These are phyloP conservation scores for Bretziella fagacearum DNA, from an alignment of 2,329 filamentous ascomycete species.

Conservation along the genomic window DNA sequence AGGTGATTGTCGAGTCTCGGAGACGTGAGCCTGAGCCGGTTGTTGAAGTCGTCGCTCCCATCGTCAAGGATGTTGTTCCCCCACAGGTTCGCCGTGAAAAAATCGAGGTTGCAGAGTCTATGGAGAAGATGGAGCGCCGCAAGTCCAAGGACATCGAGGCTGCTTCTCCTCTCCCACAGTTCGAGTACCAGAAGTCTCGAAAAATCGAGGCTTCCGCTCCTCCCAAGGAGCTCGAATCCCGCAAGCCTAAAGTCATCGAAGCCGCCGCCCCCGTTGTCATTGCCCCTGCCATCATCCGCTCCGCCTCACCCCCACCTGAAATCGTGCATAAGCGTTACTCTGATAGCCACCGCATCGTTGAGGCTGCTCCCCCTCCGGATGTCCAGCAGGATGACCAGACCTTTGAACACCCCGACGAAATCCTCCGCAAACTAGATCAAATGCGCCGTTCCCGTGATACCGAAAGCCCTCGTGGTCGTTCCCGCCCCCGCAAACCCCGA, in stretches of 20 bases:
- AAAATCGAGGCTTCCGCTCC: background rate
- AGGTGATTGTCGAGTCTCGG: background rate
- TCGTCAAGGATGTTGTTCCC: background rate
- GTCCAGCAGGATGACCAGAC: background rate
- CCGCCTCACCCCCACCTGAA: background rate
- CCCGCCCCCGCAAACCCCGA: background rate
- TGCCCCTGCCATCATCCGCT: background rate
- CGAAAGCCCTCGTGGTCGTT: background rate
- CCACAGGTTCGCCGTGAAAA: background rate
- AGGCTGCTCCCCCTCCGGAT: background rate
- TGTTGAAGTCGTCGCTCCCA: background rate
- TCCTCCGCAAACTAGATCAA: conserved; percentile 19
- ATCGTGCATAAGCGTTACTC: background rate
- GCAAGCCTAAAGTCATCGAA: background rate
- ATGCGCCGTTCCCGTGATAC: conserved; percentile 20
- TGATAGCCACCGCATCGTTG: background rate
- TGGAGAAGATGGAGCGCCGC: background rate
- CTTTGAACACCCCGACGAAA: conserved; percentile 28
- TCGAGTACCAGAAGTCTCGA: background rate
- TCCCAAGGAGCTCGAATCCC: background rate
- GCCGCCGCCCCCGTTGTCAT: background rate
- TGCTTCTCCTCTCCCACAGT: background rate
- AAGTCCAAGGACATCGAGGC: background rate
- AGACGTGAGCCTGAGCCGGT: background rate
- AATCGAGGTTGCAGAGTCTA: background rate